These are phyloP conservation scores for Plantago ovata DNA, from an alignment of 257 asterid genomes.

Conservation along the genomic window DNA sequence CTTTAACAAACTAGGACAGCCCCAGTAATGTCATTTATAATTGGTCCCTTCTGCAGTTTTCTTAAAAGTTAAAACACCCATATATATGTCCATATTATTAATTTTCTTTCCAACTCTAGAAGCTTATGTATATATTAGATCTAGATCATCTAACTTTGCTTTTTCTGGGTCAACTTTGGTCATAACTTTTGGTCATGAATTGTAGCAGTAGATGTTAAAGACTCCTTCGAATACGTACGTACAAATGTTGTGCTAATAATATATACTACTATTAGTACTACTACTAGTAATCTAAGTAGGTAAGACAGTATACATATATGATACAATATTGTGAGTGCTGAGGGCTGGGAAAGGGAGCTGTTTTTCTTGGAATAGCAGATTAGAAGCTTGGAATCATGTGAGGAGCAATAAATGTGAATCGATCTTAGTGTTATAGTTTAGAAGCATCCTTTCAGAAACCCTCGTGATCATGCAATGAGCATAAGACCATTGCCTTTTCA, in stretches of 20 bases:
- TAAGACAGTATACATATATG: too few species aligned
- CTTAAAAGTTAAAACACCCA: too few species aligned
- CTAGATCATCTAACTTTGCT: too few species aligned
- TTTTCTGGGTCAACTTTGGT: too few species aligned
- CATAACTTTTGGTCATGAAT: background rate
- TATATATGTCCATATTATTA: too few species aligned
- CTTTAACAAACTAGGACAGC: too few species aligned
- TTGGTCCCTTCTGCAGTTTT: too few species aligned
- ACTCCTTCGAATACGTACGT: slow-evolving; percentile 12
- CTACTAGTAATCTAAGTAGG: too few species aligned
- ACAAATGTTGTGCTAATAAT: slow-evolving; percentile 6
- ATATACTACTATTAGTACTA: too few species aligned
- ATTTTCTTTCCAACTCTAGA: too few species aligned
- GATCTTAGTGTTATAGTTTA: slow-evolving; percentile 49
- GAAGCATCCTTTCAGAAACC: slow-evolving; percentile 54
- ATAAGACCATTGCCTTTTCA: slow-evolving; percentile 25
- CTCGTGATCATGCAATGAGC: slow-evolving; percentile 56
- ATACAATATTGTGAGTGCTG: slow-evolving; percentile 25
- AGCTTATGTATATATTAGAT: too few species aligned
- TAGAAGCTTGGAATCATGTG: slow-evolving; percentile 94
- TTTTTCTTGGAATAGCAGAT: slow-evolving; percentile 69
- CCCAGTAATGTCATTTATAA: too few species aligned
- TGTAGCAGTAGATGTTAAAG: background rate
- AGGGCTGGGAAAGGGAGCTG: slow-evolving; percentile 51
- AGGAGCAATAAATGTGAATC: slow-evolving; percentile 85